phyloP scores from a whole-genome alignment of 352 stramenopile species.

The Phytophthora capsici region DNA sequence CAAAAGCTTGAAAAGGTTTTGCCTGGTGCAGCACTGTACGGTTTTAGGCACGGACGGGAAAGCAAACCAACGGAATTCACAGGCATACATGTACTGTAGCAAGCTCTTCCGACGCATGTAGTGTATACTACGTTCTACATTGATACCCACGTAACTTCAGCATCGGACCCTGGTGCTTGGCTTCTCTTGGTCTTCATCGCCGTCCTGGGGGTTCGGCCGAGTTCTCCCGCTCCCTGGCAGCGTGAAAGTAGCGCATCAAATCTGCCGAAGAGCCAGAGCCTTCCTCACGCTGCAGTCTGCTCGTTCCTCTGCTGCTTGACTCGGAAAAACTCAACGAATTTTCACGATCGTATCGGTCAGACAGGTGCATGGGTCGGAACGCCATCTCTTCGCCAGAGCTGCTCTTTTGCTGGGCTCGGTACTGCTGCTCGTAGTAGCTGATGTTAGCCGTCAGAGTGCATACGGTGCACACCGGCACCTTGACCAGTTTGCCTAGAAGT shows the following conservation, averaged over 20 bases:
- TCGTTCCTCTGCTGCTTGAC: constrained; percentile 26
- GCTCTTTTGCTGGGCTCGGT: constrained; percentile 33
- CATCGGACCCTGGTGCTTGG: no score
- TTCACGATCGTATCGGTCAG: constrained; percentile 27
- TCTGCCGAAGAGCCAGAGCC: constrained; percentile 16
- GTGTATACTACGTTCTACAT: background rate
- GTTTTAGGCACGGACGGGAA: background rate
- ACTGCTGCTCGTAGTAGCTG: constrained; percentile 41
- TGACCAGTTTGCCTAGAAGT: constrained; percentile 46
- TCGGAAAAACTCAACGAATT: constrained; percentile 35
- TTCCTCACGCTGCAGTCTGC: constrained; percentile 21
- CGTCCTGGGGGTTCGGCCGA: constrained; percentile 4
- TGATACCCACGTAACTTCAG: background rate
- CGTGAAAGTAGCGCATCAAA: constrained; percentile 25
- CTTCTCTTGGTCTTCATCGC: background rate
- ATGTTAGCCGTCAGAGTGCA: constrained; percentile 48
- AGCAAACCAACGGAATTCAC: no score
- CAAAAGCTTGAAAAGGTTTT: no score
- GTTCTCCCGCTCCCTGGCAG: constrained; percentile 23
- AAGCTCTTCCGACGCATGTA: constrained; percentile 9
- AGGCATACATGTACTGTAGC: constrained; percentile 9
- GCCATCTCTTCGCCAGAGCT: constrained; percentile 32
- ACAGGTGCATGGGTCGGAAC: constrained; percentile 33
- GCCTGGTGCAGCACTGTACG: background rate
- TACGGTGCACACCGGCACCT: constrained; percentile 43